Evolutionary conservation across 2,329 filamentous ascomycete genomes (phyloP).

Genomic region (Alternaria gansuensis): DNA sequence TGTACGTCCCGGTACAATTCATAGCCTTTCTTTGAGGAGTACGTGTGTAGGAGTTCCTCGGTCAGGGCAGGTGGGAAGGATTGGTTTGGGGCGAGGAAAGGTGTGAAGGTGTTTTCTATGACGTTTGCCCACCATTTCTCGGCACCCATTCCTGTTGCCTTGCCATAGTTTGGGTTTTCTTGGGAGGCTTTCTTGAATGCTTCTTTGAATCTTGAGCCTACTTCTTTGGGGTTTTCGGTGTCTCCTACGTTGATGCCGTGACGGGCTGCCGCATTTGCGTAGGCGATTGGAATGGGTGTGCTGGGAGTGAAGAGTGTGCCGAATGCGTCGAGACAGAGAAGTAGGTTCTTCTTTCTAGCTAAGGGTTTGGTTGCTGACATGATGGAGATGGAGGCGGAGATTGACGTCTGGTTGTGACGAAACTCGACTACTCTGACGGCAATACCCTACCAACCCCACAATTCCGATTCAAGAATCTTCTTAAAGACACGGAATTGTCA

Average conservation of each 20-base stretch:
- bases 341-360: constrained; percentile 56
- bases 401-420: neutral
- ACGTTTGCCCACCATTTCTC: constrained; percentile 69
- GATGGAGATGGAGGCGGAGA: constrained; percentile 19
- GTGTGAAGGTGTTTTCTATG: constrained; percentile 59
- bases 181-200: constrained; percentile 61
- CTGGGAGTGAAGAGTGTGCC: constrained; percentile 69
- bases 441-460: neutral
- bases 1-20: constrained; percentile 58
- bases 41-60: constrained; percentile 61
- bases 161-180: constrained; percentile 68
- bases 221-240: constrained; percentile 34
- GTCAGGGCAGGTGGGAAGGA: constrained; percentile 59
- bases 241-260: constrained; percentile 60
- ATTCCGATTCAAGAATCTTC: neutral
- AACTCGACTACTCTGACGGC: neutral
- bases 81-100: constrained; percentile 40
- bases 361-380: constrained; percentile 19
- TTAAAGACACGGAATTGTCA: neutral
- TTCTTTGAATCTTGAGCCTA: constrained; percentile 46
- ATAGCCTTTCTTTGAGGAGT: constrained; percentile 65
- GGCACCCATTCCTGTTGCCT: constrained; percentile 60
- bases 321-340: constrained; percentile 71
- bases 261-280: constrained; percentile 61
- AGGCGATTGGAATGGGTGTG: constrained; percentile 62